A percentile compares a stretch with the other conserved stretches of the same genome.
These are phyloP conservation scores for Cerrena zonata DNA, from an alignment of 1,284 basidiomycete genomes.

Conservation along the genomic window DNA sequence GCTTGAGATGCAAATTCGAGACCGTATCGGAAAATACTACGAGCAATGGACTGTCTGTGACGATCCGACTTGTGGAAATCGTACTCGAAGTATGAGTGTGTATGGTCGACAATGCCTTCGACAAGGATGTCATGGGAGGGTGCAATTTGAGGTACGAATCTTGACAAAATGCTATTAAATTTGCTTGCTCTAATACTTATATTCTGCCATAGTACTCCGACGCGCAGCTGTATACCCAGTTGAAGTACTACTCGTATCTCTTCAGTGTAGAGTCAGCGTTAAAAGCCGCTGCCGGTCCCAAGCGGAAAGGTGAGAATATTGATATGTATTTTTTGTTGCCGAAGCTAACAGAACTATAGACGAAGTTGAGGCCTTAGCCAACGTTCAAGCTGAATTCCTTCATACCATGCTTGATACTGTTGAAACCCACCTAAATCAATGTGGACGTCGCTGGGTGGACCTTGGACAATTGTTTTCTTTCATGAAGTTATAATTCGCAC, in stretches of 20 bases:
- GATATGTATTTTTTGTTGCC: conserved; percentile 33
- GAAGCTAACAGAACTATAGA: conserved; percentile 39
- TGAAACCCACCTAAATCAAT: conserved; percentile 75
- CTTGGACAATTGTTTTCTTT: conserved; percentile 73
- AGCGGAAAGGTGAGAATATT: conserved; percentile 13
- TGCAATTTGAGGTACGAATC: conserved; percentile 67
- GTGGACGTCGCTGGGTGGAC: conserved; percentile 83
- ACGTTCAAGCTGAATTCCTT: conserved; percentile 49
- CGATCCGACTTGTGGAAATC: conserved; percentile 77
- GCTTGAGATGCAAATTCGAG: conserved; percentile 80
- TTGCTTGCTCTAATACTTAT: conserved; percentile 1
- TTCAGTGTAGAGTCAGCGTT: conserved; percentile 71
- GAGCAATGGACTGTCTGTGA: conserved; percentile 85
- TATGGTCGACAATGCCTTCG: conserved; percentile 80
- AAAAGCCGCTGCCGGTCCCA: conserved; percentile 43
- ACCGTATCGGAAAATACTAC: conserved; percentile 79
- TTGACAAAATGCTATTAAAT: neutral
- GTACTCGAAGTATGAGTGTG: conserved; percentile 88
- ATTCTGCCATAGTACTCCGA: conserved; percentile 69
- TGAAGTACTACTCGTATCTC: conserved; percentile 74
- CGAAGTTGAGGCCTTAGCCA: conserved; percentile 45
- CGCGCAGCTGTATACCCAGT: conserved; percentile 77
- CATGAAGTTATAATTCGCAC: conserved; percentile 47
- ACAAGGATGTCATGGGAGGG: conserved; percentile 61
- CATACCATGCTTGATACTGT: conserved; percentile 50